These are phyloP conservation scores for Exsudoporus floridanus DNA, from an alignment of 1,284 basidiomycete species.

Conservation along the genomic window DNA sequence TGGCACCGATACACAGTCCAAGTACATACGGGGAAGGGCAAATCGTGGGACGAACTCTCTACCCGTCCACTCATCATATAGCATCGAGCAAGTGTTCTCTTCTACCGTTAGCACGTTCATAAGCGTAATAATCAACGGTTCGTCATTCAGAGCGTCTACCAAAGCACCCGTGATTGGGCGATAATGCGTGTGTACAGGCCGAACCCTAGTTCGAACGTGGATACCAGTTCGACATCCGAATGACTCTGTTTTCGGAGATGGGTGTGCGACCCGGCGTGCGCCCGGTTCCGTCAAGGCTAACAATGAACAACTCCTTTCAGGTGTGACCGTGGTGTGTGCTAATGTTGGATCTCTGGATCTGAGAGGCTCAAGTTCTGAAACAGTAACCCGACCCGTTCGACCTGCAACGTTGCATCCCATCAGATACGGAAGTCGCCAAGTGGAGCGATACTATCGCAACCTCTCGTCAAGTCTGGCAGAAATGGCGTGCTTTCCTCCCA, in stretches of 20 bases:
- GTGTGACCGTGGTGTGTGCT: not conserved
- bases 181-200: not conserved
- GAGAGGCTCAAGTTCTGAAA: not conserved
- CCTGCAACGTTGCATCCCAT: not conserved
- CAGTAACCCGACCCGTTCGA: not conserved
- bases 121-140: not conserved
- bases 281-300: not conserved
- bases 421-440: not conserved
- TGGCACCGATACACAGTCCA: conserved; percentile 11
- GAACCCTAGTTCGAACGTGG: not conserved
- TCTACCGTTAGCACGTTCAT: not conserved
- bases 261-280: not conserved
- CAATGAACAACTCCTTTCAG: not conserved
- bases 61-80: too few relatives aligned
- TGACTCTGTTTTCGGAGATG: not conserved
- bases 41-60: too few relatives aligned
- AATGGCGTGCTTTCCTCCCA: conserved; percentile 34
- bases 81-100: not conserved
- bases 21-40: not conserved
- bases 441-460: not conserved
- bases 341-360: too few relatives aligned
- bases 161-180: too few relatives aligned
- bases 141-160: not conserved
- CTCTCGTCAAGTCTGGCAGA: conserved; percentile 17
- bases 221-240: not conserved